phyloP scores from a whole-genome alignment of 2,329 filamentous ascomycete species.

The Colletotrichum musae region DNA sequence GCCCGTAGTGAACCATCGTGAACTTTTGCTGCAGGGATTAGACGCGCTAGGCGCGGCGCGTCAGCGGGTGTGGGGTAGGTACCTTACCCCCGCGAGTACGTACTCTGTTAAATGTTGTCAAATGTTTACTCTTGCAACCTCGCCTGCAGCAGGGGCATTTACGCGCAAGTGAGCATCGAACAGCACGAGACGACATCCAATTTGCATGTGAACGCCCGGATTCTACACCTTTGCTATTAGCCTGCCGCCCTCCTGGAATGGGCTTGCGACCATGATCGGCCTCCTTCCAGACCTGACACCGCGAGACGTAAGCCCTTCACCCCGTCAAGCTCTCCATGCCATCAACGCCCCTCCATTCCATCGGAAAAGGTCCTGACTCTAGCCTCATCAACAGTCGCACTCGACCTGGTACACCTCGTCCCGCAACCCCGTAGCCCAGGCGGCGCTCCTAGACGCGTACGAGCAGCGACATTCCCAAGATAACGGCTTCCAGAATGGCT shows the following conservation, averaged over 20 bases:
- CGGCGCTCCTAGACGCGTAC: constrained; percentile 52
- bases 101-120: constrained; percentile 33
- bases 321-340: not conserved
- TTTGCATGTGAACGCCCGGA: not conserved
- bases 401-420: constrained; percentile 81
- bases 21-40: constrained; percentile 31
- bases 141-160: constrained; percentile 22
- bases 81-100: constrained; percentile 26
- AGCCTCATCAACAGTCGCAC: constrained; percentile 68
- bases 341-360: not conserved
- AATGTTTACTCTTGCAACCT: constrained; percentile 38
- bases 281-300: constrained; percentile 78
- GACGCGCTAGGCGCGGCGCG: constrained; percentile 39
- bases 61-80: constrained; percentile 32
- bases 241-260: not conserved
- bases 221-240: not conserved
- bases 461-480: constrained; percentile 46
- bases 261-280: constrained; percentile 65
- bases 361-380: constrained; percentile 42
- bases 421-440: constrained; percentile 61
- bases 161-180: constrained; percentile 9
- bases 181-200: not conserved
- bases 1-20: constrained; percentile 36
- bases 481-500: constrained; percentile 46
- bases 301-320: constrained; percentile 71